phyloP scores from a whole-genome alignment of 768 basidiomycete species.

The Hemileccinum impolitum region DNA sequence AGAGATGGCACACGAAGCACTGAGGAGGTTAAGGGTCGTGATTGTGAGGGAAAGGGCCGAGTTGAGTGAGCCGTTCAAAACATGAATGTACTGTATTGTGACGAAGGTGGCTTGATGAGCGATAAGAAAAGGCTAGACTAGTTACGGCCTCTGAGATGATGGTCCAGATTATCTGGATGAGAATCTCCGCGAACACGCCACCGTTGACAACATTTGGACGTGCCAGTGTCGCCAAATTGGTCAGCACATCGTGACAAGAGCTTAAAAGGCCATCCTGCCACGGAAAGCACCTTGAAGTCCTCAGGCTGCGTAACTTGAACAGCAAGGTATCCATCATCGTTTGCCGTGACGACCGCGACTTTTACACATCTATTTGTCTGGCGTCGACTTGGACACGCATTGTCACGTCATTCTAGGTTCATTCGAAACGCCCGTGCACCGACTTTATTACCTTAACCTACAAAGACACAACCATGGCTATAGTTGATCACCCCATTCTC shows the following conservation, averaged over 20 bases:
- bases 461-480: slow-evolving; percentile 24
- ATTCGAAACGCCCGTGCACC: slow-evolving; percentile 10
- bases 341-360: slow-evolving; percentile 7
- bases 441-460: slow-evolving; percentile 35
- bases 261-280: slow-evolving; percentile 1
- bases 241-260: too few species aligned
- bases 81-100: background rate
- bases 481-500: slow-evolving; percentile 30
- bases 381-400: slow-evolving; percentile 8
- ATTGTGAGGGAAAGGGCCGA: slow-evolving; percentile 18
- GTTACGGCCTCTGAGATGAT: too few species aligned
- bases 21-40: slow-evolving; percentile 48
- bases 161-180: slow-evolving; percentile 1
- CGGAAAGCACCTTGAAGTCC: background rate
- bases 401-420: slow-evolving; percentile 21
- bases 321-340: slow-evolving; percentile 10
- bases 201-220: background rate
- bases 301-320: too few species aligned
- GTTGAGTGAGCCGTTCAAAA: background rate
- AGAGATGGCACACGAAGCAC: slow-evolving; percentile 64
- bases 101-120: slow-evolving; percentile 6
- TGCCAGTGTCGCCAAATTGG: background rate
- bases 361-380: background rate
- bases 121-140: too few species aligned
- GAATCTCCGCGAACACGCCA: slow-evolving; percentile 10